Evolutionary conservation across 2,329 filamentous ascomycete species (phyloP).

Genomic region (Paramyrothecium sp.): DNA sequence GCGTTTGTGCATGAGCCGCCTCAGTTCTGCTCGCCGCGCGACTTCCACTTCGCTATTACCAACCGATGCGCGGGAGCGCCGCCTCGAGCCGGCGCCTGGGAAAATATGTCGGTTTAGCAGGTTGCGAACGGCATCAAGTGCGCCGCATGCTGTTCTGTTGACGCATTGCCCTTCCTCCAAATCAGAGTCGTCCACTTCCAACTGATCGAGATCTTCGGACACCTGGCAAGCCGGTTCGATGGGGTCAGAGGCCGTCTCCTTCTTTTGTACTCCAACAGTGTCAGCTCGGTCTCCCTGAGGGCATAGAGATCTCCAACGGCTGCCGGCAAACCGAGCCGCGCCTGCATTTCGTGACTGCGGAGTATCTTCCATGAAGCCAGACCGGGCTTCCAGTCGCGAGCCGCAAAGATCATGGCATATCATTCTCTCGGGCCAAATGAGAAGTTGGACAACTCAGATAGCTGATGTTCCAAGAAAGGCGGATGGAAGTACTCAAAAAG

Average conservation of each 20-base stretch:
- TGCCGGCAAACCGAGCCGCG: background rate
- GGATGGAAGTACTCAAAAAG: no score
- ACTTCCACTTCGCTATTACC: constrained; percentile 51
- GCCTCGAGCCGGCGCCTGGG: constrained; percentile 37
- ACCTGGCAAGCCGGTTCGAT: background rate
- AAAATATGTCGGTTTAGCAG: constrained; percentile 46
- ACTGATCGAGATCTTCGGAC: constrained; percentile 18
- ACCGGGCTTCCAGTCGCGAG: background rate
- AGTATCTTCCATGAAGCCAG: background rate
- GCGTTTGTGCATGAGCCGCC: constrained; percentile 51
- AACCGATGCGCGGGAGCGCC: constrained; percentile 38
- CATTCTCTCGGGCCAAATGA: background rate
- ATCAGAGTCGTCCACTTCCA: constrained; percentile 37
- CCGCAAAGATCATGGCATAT: background rate
- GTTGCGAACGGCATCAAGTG: constrained; percentile 43
- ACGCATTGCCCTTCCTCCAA: constrained; percentile 30
- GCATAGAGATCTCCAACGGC: background rate
- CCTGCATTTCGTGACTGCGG: background rate
- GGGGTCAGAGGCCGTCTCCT: background rate
- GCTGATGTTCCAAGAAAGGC: background rate
- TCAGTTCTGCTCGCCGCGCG: constrained; percentile 54
- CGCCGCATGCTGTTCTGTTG: constrained; percentile 28
- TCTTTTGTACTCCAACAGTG: background rate
- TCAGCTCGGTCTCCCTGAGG: background rate
- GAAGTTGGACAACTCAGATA: background rate